Percentiles rank a stretch among this genome's conserved stretches.
These are phyloP conservation scores for Boehmeria nivea DNA, from an alignment of 306 rosid species.

Conservation along the genomic window DNA sequence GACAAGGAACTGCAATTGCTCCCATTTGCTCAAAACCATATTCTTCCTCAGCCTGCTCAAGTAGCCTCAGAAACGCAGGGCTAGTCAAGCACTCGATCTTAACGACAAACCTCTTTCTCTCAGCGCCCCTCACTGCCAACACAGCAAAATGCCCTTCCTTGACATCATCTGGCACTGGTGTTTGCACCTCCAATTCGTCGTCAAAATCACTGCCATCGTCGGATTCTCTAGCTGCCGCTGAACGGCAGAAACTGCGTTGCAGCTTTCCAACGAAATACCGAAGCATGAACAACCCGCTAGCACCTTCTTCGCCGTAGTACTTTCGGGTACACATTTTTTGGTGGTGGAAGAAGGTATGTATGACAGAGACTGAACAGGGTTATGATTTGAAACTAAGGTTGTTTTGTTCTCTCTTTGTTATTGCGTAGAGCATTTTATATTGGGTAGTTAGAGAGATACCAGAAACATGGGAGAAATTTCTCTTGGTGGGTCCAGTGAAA, in stretches of 20 bases:
- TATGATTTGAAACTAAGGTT: neutral
- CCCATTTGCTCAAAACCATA: constrained; percentile 49
- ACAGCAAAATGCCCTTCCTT: constrained; percentile 51
- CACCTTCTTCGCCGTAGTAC: neutral
- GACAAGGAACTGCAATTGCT: constrained; percentile 48
- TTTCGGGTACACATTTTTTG: constrained; percentile 2
- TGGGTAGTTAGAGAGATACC: no score
- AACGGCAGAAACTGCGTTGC: neutral
- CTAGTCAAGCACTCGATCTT: constrained; percentile 33
- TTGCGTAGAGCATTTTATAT: neutral
- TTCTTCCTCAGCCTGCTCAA: constrained; percentile 48
- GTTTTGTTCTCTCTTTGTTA: neutral
- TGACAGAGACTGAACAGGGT: neutral
- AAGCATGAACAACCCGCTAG: neutral
- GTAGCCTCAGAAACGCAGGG: constrained; percentile 41
- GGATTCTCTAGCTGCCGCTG: neutral
- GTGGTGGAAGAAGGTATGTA: neutral
- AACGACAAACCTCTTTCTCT: constrained; percentile 44
- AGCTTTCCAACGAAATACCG: neutral
- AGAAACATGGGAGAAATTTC: constrained; percentile 5
- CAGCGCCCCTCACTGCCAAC: constrained; percentile 44
- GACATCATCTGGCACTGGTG: constrained; percentile 35
- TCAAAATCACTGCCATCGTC: neutral
- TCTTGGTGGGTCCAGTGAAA: neutral
- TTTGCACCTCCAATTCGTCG: constrained; percentile 17